Evolutionary conservation across 441 rosid genomes (phyloP).

Genomic region (Breynia disticha): DNA sequence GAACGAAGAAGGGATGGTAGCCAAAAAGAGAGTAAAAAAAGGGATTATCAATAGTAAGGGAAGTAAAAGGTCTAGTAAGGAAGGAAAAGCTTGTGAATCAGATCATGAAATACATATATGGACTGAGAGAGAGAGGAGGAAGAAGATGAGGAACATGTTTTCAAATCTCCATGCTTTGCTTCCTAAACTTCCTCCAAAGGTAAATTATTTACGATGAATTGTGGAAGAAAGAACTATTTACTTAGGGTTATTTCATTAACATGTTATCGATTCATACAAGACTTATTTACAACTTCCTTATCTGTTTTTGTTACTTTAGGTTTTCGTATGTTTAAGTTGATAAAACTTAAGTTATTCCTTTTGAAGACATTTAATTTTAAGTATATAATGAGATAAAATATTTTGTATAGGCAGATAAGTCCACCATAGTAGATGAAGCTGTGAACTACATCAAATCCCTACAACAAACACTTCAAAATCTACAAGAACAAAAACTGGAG

Average conservation of each 20-base stretch:
- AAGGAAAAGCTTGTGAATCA: slow-evolving; percentile 22
- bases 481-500: slow-evolving; percentile 46
- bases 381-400: too few species aligned
- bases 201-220: slow-evolving; percentile 11
- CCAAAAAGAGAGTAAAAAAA: slow-evolving; percentile 2
- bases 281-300: too few species aligned
- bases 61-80: not conserved
- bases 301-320: too few species aligned
- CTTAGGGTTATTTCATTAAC: not conserved
- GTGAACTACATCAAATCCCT: slow-evolving; percentile 44
- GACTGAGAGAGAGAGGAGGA: slow-evolving; percentile 83
- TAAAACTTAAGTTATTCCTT: not conserved
- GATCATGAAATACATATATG: slow-evolving; percentile 63
- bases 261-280: too few species aligned
- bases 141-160: slow-evolving; percentile 86
- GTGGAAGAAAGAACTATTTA: too few species aligned
- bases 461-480: slow-evolving; percentile 39
- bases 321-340: too few species aligned
- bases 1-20: slow-evolving; percentile 9
- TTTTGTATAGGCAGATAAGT: slow-evolving; percentile 57
- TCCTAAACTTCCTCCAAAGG: slow-evolving; percentile 84
- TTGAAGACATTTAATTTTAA: too few species aligned
- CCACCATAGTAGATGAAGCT: slow-evolving; percentile 78
- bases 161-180: slow-evolving; percentile 64
- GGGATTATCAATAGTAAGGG: not conserved